phyloP scores from a whole-genome alignment of 176 grass and related monocot species.

The Puccinellia tenuiflora region DNA sequence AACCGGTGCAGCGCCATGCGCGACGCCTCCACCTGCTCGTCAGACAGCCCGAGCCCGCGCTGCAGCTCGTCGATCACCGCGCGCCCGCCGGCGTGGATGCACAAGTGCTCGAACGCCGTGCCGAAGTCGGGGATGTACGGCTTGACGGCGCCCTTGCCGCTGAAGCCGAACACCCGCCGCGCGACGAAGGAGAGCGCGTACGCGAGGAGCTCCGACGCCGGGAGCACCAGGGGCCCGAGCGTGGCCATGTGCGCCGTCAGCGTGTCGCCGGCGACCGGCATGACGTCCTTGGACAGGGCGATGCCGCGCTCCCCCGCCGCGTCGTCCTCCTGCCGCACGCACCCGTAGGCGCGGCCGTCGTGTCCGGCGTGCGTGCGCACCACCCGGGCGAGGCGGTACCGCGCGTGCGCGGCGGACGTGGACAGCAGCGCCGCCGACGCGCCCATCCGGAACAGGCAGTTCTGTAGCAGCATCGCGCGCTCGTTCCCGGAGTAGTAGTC shows the following conservation, averaged over 20 bases:
- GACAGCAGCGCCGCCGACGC: constrained; percentile 15
- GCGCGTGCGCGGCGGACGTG: background rate
- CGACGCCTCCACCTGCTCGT: too few species aligned
- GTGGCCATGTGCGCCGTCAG: constrained; percentile 9
- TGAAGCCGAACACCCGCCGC: background rate
- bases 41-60: too few species aligned
- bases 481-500: constrained; percentile 30
- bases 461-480: constrained; percentile 20
- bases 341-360: background rate
- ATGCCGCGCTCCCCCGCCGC: too few species aligned
- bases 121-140: too few species aligned
- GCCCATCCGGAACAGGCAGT: constrained; percentile 34
- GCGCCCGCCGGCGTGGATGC: too few species aligned
- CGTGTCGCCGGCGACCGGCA: constrained; percentile 24
- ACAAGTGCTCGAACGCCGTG: too few species aligned
- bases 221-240: constrained; percentile 12
- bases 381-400: constrained; percentile 1
- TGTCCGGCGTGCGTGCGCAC: constrained; percentile 22
- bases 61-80: too few species aligned
- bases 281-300: constrained; percentile 29
- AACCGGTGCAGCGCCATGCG: too few species aligned
- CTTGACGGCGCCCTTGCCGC: too few species aligned
- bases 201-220: constrained; percentile 5
- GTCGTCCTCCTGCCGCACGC: too few species aligned
- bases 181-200: background rate